Evolutionary conservation across 768 basidiomycete species (phyloP).

Genomic region (Pisolithus albus): DNA sequence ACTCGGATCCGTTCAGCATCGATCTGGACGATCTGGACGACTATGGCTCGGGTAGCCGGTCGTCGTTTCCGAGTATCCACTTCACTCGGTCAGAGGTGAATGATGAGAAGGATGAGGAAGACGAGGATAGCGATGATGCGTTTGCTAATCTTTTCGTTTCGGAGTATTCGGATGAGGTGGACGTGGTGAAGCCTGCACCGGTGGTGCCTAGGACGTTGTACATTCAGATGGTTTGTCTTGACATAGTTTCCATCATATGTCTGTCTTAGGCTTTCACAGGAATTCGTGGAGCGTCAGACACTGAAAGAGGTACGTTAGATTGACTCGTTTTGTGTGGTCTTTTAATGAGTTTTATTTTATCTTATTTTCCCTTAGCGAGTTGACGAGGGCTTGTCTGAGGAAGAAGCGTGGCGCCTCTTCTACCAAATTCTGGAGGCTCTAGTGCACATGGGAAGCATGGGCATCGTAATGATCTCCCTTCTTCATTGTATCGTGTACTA

Average conservation of each 20-base stretch:
- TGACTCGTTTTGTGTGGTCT: background rate
- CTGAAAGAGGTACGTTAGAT: constrained; percentile 58
- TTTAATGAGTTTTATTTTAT: background rate
- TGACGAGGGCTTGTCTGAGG: constrained; percentile 73
- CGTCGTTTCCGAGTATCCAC: constrained; percentile 79
- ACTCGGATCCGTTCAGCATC: constrained; percentile 56
- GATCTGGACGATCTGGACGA: constrained; percentile 61
- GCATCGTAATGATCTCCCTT: constrained; percentile 57
- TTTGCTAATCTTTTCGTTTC: constrained; percentile 30
- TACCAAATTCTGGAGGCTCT: constrained; percentile 87
- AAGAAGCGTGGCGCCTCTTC: constrained; percentile 86
- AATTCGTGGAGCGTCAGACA: constrained; percentile 89
- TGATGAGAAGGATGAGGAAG: constrained; percentile 37
- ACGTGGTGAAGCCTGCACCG: constrained; percentile 21
- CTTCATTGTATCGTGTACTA: background rate
- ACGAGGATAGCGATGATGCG: constrained; percentile 37
- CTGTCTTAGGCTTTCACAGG: constrained; percentile 34
- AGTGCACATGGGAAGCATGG: constrained; percentile 79
- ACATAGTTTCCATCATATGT: too few species aligned
- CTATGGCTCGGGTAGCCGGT: constrained; percentile 41
- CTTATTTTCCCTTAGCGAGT: constrained; percentile 43
- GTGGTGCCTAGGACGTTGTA: constrained; percentile 59
- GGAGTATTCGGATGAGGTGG: constrained; percentile 28
- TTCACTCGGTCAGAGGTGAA: constrained; percentile 50
- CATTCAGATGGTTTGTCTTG: constrained; percentile 96